Conservation (phyloP, 768 basidiomycete species). For the Goffeauzyma gilvescens region DNA sequence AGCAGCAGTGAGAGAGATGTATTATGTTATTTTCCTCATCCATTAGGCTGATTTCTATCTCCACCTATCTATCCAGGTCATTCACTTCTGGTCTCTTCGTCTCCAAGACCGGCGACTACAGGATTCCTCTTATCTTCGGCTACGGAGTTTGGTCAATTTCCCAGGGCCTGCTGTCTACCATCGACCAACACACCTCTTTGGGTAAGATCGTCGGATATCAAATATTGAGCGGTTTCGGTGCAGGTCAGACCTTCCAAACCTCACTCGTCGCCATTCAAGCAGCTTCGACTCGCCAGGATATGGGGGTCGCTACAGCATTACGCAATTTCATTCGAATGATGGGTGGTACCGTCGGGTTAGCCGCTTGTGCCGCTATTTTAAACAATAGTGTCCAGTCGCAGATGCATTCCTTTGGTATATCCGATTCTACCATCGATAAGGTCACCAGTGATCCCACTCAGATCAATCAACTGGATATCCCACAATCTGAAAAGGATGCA, state of each 20-base stretch:
- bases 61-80: constrained; percentile 7
- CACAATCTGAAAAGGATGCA: constrained; percentile 2
- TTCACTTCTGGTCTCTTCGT: constrained; percentile 42
- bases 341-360: constrained; percentile 51
- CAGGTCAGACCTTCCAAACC: constrained; percentile 37
- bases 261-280: constrained; percentile 44
- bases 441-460: constrained; percentile 21
- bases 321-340: constrained; percentile 43
- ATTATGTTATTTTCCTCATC: too few relatives aligned
- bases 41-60: background rate
- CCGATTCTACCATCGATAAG: constrained; percentile 1
- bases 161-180: constrained; percentile 50
- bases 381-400: constrained; percentile 27
- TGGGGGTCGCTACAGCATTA: constrained; percentile 52
- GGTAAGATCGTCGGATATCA: constrained; percentile 44
- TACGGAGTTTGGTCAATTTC: constrained; percentile 53
- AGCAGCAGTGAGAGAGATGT: too few relatives aligned
- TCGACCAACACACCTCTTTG: constrained; percentile 38
- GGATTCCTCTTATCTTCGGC: constrained; percentile 44
- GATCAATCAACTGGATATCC: constrained; percentile 9
- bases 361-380: constrained; percentile 46
- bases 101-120: constrained; percentile 47
- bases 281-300: constrained; percentile 48
- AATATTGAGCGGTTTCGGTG: constrained; percentile 44
- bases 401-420: constrained; percentile 33